Evolutionary conservation across 2,329 filamentous ascomycete genomes (phyloP).

Genomic region (Penicillium sp.): DNA sequence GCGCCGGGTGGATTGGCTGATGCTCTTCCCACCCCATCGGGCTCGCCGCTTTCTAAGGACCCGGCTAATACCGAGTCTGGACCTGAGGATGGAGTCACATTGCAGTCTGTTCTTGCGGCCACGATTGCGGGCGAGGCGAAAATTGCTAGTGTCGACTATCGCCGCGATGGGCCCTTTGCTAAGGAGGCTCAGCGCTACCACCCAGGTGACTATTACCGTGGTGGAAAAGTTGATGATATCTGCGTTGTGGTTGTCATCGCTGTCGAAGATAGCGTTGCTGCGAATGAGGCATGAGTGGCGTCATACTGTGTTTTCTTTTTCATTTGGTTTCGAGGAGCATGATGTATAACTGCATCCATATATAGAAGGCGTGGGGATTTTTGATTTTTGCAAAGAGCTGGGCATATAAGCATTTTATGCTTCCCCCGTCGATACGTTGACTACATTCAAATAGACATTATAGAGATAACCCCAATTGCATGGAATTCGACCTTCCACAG

Average conservation of each 20-base stretch:
- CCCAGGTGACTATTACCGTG: constrained; percentile 80
- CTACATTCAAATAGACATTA: not conserved
- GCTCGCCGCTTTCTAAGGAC: constrained; percentile 9
- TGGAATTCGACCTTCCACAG: not conserved
- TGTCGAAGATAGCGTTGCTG: constrained; percentile 54
- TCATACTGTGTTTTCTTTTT: not conserved
- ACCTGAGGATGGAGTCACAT: constrained; percentile 46
- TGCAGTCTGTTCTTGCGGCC: constrained; percentile 77
- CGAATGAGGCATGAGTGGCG: not conserved
- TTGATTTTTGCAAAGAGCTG: not conserved
- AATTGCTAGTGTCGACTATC: constrained; percentile 74
- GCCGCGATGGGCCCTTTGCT: constrained; percentile 86
- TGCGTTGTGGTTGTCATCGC: constrained; percentile 80
- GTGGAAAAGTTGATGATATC: constrained; percentile 95
- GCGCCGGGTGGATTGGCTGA: constrained; percentile 46
- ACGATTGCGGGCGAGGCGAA: constrained; percentile 82
- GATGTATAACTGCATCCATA: constrained; percentile 8
- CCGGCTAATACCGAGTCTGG: constrained; percentile 12
- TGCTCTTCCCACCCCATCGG: constrained; percentile 21
- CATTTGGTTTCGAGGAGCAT: constrained; percentile 2
- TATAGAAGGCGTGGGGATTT: constrained; percentile 6
- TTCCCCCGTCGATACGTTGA: not conserved
- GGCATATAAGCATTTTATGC: not conserved
- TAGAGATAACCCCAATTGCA: not conserved
- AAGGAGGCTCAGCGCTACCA: constrained; percentile 89